phyloP scores from a whole-genome alignment of 768 basidiomycete species.

The Pleurotus ostreatus region DNA sequence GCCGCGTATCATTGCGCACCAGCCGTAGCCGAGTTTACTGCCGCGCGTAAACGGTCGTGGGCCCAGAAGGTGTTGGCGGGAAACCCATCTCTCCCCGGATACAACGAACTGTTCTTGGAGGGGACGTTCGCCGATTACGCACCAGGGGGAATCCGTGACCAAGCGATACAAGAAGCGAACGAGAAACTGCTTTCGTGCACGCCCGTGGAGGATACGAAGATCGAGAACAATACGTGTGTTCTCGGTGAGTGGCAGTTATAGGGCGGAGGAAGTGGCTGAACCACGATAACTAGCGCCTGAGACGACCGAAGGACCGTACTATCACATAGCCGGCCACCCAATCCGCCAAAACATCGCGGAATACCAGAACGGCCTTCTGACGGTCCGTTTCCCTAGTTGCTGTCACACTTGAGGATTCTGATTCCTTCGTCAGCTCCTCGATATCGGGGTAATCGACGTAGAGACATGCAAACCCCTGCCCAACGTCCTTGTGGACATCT shows the following conservation, averaged over 20 bases:
- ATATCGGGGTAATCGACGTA: conserved; percentile 56
- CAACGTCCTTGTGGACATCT: conserved; percentile 55
- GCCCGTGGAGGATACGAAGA: conserved; percentile 40
- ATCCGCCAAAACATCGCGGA: conserved; percentile 55
- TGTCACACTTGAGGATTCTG: not conserved
- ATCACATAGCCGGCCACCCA: conserved; percentile 44
- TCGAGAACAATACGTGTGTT: conserved; percentile 54
- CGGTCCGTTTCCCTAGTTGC: conserved; percentile 26
- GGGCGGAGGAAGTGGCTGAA: not conserved
- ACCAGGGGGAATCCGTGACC: conserved; percentile 13
- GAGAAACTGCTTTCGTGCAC: conserved; percentile 40
- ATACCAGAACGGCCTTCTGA: conserved; percentile 42
- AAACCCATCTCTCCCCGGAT: conserved; percentile 30
- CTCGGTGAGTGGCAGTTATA: conserved; percentile 22
- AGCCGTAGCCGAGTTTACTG: conserved; percentile 47
- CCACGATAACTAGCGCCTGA: conserved; percentile 31
- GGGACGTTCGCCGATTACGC: conserved; percentile 30
- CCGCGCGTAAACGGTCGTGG: conserved; percentile 43
- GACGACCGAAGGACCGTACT: conserved; percentile 53
- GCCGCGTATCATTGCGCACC: conserved; percentile 55
- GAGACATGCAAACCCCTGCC: conserved; percentile 53
- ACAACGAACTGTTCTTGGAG: conserved; percentile 39
- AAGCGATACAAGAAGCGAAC: conserved; percentile 17
- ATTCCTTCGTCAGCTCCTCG: conserved; percentile 31
- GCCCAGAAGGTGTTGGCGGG: conserved; percentile 41